These are phyloP conservation scores for Phytophthora hybrid DNA, from an alignment of 352 stramenopile species.

Conservation along the genomic window DNA sequence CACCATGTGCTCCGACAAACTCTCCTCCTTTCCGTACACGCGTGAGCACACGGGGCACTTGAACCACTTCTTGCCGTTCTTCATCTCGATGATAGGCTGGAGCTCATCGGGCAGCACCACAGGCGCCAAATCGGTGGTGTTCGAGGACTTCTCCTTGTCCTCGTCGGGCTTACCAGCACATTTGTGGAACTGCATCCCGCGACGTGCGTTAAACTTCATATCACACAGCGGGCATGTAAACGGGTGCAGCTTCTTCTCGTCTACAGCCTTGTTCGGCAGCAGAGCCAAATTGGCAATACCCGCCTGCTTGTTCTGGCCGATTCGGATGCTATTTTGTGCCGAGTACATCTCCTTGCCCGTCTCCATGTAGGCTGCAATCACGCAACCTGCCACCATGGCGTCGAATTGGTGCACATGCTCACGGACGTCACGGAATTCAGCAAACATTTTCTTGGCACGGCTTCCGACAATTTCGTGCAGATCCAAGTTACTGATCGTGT, in stretches of 20 bases:
- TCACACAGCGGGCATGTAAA: constrained; percentile 84
- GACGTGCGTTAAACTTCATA: constrained; percentile 89
- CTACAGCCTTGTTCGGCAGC: constrained; percentile 78
- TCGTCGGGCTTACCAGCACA: constrained; percentile 64
- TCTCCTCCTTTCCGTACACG: constrained; percentile 84
- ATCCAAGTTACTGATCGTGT: constrained; percentile 95
- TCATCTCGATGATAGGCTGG: constrained; percentile 76
- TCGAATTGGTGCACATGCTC: constrained; percentile 97
- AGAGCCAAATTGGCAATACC: constrained; percentile 57
- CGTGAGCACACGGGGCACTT: constrained; percentile 84
- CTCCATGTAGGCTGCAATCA: constrained; percentile 89
- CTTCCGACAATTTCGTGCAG: constrained; percentile 96
- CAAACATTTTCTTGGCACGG: constrained; percentile 96
- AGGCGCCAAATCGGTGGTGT: constrained; percentile 53
- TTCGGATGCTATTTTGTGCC: constrained; percentile 81
- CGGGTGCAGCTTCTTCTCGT: constrained; percentile 89
- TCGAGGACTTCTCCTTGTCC: constrained; percentile 40
- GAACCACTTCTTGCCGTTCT: constrained; percentile 88
- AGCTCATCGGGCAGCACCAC: constrained; percentile 74
- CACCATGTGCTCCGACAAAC: constrained; percentile 78
- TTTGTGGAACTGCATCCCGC: constrained; percentile 89
- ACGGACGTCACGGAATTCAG: constrained; percentile 95
- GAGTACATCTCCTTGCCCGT: constrained; percentile 90
- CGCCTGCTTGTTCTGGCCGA: constrained; percentile 63
- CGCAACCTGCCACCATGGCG: constrained; percentile 89